Percentiles rank a stretch among this genome's conserved stretches.
Evolutionary conservation across 192 early-diverging fungal genomes (phyloP).

Genomic region (Thoreauomyces humboldtii): DNA sequence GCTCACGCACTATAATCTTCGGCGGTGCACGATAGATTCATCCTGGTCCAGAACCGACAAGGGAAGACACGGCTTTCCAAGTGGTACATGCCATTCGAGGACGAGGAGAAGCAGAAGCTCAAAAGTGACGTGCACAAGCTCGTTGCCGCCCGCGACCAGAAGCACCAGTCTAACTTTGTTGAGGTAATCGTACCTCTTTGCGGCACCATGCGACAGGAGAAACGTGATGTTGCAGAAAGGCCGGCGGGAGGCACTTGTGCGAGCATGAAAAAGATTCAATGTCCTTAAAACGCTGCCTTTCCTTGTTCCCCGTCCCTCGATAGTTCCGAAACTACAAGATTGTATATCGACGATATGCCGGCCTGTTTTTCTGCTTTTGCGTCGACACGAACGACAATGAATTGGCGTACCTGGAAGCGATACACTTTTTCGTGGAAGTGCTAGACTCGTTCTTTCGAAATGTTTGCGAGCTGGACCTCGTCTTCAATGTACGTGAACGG

Average conservation of each 20-base stretch:
- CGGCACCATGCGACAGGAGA: no score
- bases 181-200: no score
- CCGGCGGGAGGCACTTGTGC: no score
- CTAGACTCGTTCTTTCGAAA: conserved; percentile 98
- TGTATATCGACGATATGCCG: conserved; percentile 96
- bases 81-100: conserved; percentile 94
- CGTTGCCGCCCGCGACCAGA: conserved; percentile 93
- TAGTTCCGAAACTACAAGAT: conserved; percentile 98
- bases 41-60: conserved; percentile 97
- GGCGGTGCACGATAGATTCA: conserved; percentile 61
- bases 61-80: conserved; percentile 96
- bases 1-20: no score
- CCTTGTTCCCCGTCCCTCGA: no score
- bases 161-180: conserved; percentile 96
- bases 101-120: conserved; percentile 90
- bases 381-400: conserved; percentile 99
- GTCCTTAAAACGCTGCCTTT: no score
- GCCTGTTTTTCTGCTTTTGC: conserved; percentile 98
- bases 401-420: conserved; percentile 89
- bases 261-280: no score
- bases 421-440: conserved; percentile 99
- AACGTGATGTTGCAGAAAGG: no score
- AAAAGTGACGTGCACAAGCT: conserved; percentile 95
- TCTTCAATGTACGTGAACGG: conserved; percentile 72
- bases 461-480: conserved; percentile 96